Evolutionary conservation across 768 basidiomycete genomes (phyloP).

Genomic region (Suillus hirtellus): DNA sequence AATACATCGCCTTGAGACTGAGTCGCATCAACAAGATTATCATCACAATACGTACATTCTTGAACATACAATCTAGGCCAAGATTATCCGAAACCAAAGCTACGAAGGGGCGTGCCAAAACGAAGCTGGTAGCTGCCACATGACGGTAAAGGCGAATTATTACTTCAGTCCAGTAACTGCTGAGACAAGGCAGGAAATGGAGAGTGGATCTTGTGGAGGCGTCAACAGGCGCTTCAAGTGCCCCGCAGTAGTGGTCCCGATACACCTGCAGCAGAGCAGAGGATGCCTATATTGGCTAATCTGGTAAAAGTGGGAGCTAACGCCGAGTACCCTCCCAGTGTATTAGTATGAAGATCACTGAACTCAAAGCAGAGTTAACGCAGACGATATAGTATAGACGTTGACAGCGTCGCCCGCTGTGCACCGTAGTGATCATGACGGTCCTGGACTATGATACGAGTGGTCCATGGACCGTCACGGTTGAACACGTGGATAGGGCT

Average conservation of each 20-base stretch:
- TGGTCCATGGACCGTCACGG: slow-evolving; percentile 8
- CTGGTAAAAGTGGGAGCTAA: neutral
- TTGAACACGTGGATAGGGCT: slow-evolving; percentile 10
- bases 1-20: neutral
- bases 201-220: slow-evolving; percentile 10
- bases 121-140: neutral
- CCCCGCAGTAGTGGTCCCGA: slow-evolving; percentile 9
- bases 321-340: neutral
- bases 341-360: neutral
- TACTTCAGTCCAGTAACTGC: neutral
- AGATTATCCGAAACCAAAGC: neutral
- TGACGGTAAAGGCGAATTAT: neutral
- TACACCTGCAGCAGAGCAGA: slow-evolving; percentile 18
- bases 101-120: neutral
- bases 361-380: neutral
- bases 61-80: neutral
- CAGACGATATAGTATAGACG: neutral
- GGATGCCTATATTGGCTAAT: slow-evolving; percentile 27
- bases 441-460: neutral
- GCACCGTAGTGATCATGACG: neutral
- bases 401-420: neutral
- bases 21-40: neutral
- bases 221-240: neutral
- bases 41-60: neutral
- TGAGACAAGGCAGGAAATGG: slow-evolving; percentile 7